Evolutionary conservation across 805 yeast genomes (phyloP), one percentile per base, ranked within the genome.

Genomic region (Ogataea trehalophila): DNA sequence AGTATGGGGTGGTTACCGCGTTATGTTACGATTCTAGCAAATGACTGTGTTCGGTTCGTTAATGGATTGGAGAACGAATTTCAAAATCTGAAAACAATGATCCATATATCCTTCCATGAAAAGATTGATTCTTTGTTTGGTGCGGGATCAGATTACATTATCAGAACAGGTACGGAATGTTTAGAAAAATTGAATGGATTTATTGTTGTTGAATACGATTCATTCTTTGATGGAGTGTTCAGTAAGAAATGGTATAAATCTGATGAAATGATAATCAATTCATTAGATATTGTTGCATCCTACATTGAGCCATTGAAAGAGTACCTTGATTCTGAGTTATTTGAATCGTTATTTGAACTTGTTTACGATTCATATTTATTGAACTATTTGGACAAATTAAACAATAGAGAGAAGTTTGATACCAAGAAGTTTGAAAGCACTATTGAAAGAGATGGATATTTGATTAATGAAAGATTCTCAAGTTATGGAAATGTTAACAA

Each of bases 371-470:
- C 65, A 70, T 63, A 67, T 70, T 63, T 69, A 69, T 59, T 59
- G 54, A 63, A 54, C 51, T 70, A 57, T 58, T 66, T 69, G 34
- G 53, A 53, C 6, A 56, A 56, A 13, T 47, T 61, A 41, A 48
- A 54, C 33, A 42, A 56, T 33, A 46, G 47, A 40, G 51, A 59
- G 52, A 56, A 58, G 39, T 56, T 66, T 43, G 63, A 61, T 39
- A 51, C 50, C 41, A 61, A 63, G 45, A 62, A 62, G 49, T 56
- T 68, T 31, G 63, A 74, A 41, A 79, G 76, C 13, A 73, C 77
- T 39, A 74, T 86, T 54, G 77, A 79, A 50, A 67, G 78, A 50
- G 94, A 87, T 66, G 79, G 83, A 37, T 78, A 76, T 48, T 62
- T 70, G 31, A 73, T 86, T 38, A 79, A 74, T 59, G 74, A 72